Evolutionary conservation across 108 stramenopile species (phyloP), one percentile per base, ranked within the genome.

Genomic region (Discostella pseudostelligera): DNA sequence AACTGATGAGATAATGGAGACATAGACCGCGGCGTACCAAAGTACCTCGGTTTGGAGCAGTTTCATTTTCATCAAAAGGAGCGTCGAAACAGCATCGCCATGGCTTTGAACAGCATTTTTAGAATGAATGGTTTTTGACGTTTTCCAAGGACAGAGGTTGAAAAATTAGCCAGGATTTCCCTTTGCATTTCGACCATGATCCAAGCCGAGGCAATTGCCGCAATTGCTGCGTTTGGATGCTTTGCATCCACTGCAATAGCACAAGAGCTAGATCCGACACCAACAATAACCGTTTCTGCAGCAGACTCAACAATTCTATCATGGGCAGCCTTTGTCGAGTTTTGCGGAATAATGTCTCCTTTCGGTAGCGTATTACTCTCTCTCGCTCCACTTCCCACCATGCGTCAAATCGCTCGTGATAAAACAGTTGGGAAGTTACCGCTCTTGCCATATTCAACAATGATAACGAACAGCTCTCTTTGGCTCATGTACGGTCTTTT

Each of bases 401-500:
- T 92, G 19, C 61, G 49, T 22, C 65, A 84, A 65, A 78, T 92
- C 43, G 9, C 45, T 24, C 55, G 43, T 12, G 83, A 86, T 35
- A 73, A 81, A 65, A 62, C 78, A 10, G 80, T 86, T 1, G 86
- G 85, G 9, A 76, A 63, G 11, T 42, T 88, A 8, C 92, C 92
- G 1, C 64, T 92, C 39, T 64, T 92, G 29, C 87, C 91, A 8
- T 79, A 79, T 45, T 74, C 72, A 12, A 65, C 64, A 28, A 71
- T 74, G 69, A 62, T 74, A 16, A 21, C 67, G 9, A 79, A 74
- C 39, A 50, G 72, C 39, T 79, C 69, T 42, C 56, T 79, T n/a
- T 79, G 78, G 78, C 62, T 74, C 0, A 58, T 67, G 67, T 79
- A 79, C 22, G 78, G 78, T 3, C 13, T 74, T 13, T 36, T 79